Conservation (phyloP, 2,329 filamentous ascomycete species). For the Aspergillus melleus region DNA sequence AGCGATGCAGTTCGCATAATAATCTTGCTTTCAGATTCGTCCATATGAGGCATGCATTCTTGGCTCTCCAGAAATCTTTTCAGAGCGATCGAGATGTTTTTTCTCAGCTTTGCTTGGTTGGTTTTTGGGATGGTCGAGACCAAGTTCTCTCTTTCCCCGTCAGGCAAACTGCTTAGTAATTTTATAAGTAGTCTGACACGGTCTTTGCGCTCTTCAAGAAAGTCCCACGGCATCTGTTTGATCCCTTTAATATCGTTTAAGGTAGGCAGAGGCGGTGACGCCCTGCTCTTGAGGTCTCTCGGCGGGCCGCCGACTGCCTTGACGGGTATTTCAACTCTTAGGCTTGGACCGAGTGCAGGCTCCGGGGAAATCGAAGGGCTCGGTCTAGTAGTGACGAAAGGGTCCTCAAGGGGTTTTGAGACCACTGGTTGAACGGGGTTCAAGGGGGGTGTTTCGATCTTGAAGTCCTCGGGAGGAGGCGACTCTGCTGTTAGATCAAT, state of each 20-base stretch:
- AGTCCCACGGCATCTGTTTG: constrained; percentile 31
- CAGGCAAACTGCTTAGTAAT: constrained; percentile 21
- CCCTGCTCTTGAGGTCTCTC: neutral
- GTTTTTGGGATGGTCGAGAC: constrained; percentile 14
- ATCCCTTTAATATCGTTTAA: constrained; percentile 30
- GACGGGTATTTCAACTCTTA: constrained; percentile 9
- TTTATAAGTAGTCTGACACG: constrained; percentile 36
- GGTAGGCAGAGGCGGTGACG: constrained; percentile 12
- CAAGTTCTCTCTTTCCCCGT: constrained; percentile 21
- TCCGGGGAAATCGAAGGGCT: constrained; percentile 20
- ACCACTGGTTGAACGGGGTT: constrained; percentile 25
- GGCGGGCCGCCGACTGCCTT: neutral
- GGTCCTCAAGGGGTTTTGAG: constrained; percentile 9
- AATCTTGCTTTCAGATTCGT: constrained; percentile 5
- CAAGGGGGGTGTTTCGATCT: constrained; percentile 37
- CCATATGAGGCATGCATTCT: constrained; percentile 8
- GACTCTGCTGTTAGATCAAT: constrained; percentile 38
- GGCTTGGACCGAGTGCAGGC: constrained; percentile 8
- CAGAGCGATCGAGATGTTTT: constrained; percentile 17
- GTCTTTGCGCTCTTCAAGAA: constrained; percentile 41
- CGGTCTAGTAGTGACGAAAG: constrained; percentile 4
- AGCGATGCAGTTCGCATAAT: constrained; percentile 28
- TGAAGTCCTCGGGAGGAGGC: constrained; percentile 20
- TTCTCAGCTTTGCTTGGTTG: constrained; percentile 9
- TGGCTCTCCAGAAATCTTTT: constrained; percentile 11